These are phyloP conservation scores for Bonnemaisonia californica DNA, from an alignment of 31 red algal species.

Conservation along the genomic window DNA sequence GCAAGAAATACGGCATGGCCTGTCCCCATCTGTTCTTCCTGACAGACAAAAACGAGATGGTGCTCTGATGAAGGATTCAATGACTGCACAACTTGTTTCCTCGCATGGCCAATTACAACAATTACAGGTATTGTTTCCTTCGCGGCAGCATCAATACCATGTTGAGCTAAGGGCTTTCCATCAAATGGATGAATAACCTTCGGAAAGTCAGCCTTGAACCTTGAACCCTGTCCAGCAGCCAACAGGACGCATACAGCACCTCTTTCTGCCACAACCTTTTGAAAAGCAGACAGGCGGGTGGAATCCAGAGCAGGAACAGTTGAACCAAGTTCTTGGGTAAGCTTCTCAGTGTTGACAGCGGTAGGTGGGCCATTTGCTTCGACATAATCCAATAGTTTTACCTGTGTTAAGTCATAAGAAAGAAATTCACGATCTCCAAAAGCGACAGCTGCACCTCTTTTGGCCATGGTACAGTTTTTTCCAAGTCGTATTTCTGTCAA, in stretches of 20 bases:
- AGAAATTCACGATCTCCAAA: background rate
- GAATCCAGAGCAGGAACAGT: slow-evolving; percentile 12
- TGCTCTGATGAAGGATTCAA: slow-evolving; percentile 7
- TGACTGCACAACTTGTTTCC: slow-evolving; percentile 45
- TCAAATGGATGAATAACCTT: slow-evolving; percentile 92
- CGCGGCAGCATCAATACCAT: slow-evolving; percentile 66
- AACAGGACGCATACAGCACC: slow-evolving; percentile 69
- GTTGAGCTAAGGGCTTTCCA: slow-evolving; percentile 68
- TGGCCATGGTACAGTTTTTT: background rate
- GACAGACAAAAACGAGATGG: slow-evolving; percentile 46
- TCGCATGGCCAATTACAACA: slow-evolving; percentile 71
- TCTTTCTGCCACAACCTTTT: slow-evolving; percentile 19
- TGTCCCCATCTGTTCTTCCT: slow-evolving; percentile 81
- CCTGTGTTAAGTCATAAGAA: background rate
- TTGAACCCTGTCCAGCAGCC: slow-evolving; percentile 86
- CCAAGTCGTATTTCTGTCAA: too few relatives aligned
- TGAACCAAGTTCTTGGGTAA: slow-evolving; percentile 4
- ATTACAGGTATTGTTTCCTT: slow-evolving; percentile 49
- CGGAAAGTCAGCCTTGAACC: slow-evolving; percentile 73
- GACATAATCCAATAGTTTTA: background rate
- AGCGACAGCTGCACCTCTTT: background rate
- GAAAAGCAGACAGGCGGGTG: slow-evolving; percentile 28
- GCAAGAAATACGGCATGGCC: slow-evolving; percentile 90
- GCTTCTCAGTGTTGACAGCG: slow-evolving; percentile 3
- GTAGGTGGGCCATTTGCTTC: background rate